Evolutionary conservation across 2,329 filamentous ascomycete genomes (phyloP), one percentile per base, ranked within the genome.

Genomic region (Diplodia sapinea): DNA sequence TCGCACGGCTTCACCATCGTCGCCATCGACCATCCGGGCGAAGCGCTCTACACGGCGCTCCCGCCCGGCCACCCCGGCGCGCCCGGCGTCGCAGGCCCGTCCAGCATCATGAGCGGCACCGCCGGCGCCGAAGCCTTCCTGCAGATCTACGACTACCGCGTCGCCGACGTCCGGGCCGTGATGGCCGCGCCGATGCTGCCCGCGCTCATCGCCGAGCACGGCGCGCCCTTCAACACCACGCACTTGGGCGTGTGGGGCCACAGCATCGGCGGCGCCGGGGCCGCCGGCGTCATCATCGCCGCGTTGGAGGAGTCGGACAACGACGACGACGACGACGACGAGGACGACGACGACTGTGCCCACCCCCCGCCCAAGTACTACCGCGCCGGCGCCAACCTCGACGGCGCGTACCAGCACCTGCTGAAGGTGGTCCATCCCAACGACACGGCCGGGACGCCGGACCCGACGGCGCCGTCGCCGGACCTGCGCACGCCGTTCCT

Each of bases 401-500:
- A 73, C 51, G 73, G 72, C 36, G 17, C 40, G 2, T 72, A 69
- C 63, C 26, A 68, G 49, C 66, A 71, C 11, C 49, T 68, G 31
- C 29, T 23, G 26, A 26, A 4, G 26, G 26, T 4, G 15, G 11
- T 17, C 12, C 13, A n/a, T 26, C 23, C 51, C 12, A 38, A 17
- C 11, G 79, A 1, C 63, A 71, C 26, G n/a, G n/a, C n/a, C n/a
- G n/a, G n/a, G n/a, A n/a, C n/a, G n/a, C n/a, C n/a, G n/a, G n/a
- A n/a, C n/a, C n/a, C n/a, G n/a, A n/a, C n/a, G n/a, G n/a, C n/a
- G n/a, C n/a, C n/a, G n/a, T n/a, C n/a, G n/a, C n/a, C 66, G 1
- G 71, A 73, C 31, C 69, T 70, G 15, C 69, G 70, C 51, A 68
- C 70, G 15, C 73, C 73, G 3, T 72, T 72, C 54, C 59, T 75